Conservation (phyloP, 1,284 basidiomycete species). For the Phellinidium pouzarii region DNA sequence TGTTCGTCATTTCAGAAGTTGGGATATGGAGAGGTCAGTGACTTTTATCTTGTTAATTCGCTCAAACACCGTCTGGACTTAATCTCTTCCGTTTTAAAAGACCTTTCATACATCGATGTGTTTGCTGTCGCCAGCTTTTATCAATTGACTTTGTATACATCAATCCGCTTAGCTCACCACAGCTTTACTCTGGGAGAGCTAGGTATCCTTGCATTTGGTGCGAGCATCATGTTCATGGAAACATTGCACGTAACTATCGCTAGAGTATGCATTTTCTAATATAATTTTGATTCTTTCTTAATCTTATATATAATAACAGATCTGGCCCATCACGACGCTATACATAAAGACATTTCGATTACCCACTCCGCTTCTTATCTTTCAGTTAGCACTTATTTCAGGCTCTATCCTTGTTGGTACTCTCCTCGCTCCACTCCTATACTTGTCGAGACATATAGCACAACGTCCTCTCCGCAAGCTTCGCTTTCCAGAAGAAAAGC, state of each 20-base stretch:
- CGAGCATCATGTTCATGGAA: conserved; percentile 84
- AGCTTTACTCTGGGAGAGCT: conserved; percentile 96
- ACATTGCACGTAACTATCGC: conserved; percentile 75
- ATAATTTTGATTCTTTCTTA: conserved; percentile 2
- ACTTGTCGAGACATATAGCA: conserved; percentile 88
- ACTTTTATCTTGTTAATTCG: conserved; percentile 3
- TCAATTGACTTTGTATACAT: conserved; percentile 87
- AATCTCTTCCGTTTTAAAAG: conserved; percentile 31
- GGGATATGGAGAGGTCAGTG: conserved; percentile 63
- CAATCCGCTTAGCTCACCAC: conserved; percentile 83
- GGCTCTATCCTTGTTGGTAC: conserved; percentile 91
- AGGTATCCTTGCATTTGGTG: conserved; percentile 81
- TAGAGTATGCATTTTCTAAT: conserved; percentile 43
- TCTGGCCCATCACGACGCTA: conserved; percentile 74
- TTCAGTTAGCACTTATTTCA: conserved; percentile 90
- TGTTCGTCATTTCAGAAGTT: conserved; percentile 36
- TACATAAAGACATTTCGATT: conserved; percentile 91
- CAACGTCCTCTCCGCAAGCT: conserved; percentile 87
- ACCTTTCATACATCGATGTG: conserved; percentile 77
- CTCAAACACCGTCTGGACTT: conserved; percentile 2
- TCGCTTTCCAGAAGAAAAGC: conserved; percentile 83
- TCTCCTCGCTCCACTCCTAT: conserved; percentile 89
- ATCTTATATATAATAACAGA: conserved; percentile 38
- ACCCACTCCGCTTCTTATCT: conserved; percentile 87
- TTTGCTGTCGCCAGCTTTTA: conserved; percentile 75